phyloP scores from a whole-genome alignment of 352 stramenopile species.

The Pythium dissimile region DNA sequence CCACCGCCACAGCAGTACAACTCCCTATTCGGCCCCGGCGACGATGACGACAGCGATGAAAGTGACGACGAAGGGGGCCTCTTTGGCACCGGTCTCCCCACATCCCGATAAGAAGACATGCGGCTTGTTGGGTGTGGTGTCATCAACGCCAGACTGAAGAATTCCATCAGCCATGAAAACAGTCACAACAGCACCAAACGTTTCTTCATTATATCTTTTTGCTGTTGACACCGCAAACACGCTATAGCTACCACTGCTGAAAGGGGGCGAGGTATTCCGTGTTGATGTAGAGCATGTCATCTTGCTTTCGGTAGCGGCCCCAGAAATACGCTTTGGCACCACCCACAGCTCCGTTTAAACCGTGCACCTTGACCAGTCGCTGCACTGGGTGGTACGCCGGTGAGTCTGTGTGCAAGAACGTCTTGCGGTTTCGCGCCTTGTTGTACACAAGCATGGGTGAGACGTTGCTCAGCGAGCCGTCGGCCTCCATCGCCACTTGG shows the following conservation, averaged over 20 bases:
- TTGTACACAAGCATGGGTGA: constrained; percentile 89
- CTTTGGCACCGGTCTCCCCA: constrained; percentile 75
- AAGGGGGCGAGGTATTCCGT: constrained; percentile 75
- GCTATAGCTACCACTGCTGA: constrained; percentile 61
- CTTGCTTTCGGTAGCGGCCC: constrained; percentile 79
- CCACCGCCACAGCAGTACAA: constrained; percentile 34
- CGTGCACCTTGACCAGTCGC: constrained; percentile 48
- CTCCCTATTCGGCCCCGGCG: constrained; percentile 61
- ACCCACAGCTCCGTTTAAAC: constrained; percentile 58
- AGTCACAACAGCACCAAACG: too few species aligned
- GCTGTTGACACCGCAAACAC: not conserved
- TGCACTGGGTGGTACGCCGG: constrained; percentile 70
- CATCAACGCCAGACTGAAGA: too few species aligned
- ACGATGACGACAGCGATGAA: constrained; percentile 59
- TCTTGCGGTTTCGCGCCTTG: constrained; percentile 82
- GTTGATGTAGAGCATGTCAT: constrained; percentile 87
- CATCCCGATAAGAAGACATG: constrained; percentile 43
- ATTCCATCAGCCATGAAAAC: too few species aligned
- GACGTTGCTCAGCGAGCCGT: constrained; percentile 59
- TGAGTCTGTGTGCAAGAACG: constrained; percentile 82
- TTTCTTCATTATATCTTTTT: too few species aligned
- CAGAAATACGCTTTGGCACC: constrained; percentile 86
- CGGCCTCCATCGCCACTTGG: constrained; percentile 69
- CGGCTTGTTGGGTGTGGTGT: too few species aligned
- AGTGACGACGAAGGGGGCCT: constrained; percentile 76